These are phyloP conservation scores for Talaromyces sp. DNA, from an alignment of 2,329 filamentous ascomycete species.

Conservation along the genomic window DNA sequence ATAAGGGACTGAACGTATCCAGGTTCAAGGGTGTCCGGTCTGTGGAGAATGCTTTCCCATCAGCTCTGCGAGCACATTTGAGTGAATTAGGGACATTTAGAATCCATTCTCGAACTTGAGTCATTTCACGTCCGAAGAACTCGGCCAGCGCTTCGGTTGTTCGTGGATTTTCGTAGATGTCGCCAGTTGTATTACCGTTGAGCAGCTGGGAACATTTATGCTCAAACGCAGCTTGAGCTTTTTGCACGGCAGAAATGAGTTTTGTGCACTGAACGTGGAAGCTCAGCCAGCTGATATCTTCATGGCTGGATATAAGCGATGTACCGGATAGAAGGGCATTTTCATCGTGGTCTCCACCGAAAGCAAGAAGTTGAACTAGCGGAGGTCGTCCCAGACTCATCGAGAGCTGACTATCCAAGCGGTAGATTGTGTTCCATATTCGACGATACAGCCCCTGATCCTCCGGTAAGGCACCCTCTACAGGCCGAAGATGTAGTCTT, in stretches of 20 bases:
- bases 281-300: conserved; percentile 39
- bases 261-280: conserved; percentile 34
- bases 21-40: conserved; percentile 31
- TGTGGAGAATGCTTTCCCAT: conserved; percentile 32
- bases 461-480: conserved; percentile 24
- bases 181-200: neutral
- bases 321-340: conserved; percentile 17
- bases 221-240: conserved; percentile 34
- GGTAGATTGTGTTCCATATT: conserved; percentile 52
- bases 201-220: neutral
- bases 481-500: conserved; percentile 46
- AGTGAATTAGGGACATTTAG: conserved; percentile 34
- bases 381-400: conserved; percentile 48
- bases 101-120: conserved; percentile 29
- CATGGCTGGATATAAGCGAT: conserved; percentile 28
- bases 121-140: conserved; percentile 25
- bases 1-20: conserved; percentile 32
- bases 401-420: conserved; percentile 45
- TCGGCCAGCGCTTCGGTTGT: conserved; percentile 19
- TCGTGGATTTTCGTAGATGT: neutral
- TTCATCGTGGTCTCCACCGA: conserved; percentile 22
- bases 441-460: conserved; percentile 45
- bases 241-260: conserved; percentile 31
- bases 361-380: conserved; percentile 30
- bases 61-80: conserved; percentile 31